Conservation (phyloP, 192 early-diverging fungal genomes). For the Physocladia obscura region DNA sequence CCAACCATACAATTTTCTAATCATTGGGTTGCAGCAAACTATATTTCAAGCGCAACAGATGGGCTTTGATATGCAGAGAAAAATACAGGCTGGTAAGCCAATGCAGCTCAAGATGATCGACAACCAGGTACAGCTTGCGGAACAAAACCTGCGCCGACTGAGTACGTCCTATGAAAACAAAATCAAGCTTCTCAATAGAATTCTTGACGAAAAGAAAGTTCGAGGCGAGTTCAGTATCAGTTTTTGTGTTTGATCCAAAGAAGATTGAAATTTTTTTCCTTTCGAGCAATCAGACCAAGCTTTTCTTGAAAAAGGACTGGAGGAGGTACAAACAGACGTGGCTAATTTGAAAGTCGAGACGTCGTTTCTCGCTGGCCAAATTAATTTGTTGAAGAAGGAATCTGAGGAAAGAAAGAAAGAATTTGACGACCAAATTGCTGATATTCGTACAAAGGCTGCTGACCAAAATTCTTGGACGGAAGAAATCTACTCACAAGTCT, state of each 20-base stretch:
- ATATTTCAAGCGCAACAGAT: neutral
- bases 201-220: slow-evolving; percentile 19
- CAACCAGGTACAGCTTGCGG: neutral
- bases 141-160: neutral
- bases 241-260: too few species aligned
- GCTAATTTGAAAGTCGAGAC: slow-evolving; percentile 14
- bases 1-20: too few species aligned
- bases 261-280: too few species aligned
- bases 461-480: slow-evolving; percentile 18
- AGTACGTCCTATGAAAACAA: neutral
- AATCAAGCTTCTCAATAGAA: neutral
- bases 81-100: slow-evolving; percentile 10
- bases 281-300: slow-evolving; percentile 13
- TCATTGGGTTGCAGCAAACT: too few species aligned
- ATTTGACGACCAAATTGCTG: slow-evolving; percentile 4
- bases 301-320: slow-evolving; percentile 1
- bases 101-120: slow-evolving; percentile 26
- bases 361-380: slow-evolving; percentile 13
- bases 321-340: slow-evolving; percentile 10
- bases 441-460: neutral
- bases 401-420: slow-evolving; percentile 9
- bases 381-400: slow-evolving; percentile 23
- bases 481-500: slow-evolving; percentile 16
- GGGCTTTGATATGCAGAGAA: slow-evolving; percentile 2
- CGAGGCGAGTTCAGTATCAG: too few species aligned